A percentile compares a stretch with the other conserved stretches of the same genome.
These are phyloP conservation scores for Besnoitia besnoiti DNA, from an alignment of 169 alveolate genomes.

Conservation along the genomic window DNA sequence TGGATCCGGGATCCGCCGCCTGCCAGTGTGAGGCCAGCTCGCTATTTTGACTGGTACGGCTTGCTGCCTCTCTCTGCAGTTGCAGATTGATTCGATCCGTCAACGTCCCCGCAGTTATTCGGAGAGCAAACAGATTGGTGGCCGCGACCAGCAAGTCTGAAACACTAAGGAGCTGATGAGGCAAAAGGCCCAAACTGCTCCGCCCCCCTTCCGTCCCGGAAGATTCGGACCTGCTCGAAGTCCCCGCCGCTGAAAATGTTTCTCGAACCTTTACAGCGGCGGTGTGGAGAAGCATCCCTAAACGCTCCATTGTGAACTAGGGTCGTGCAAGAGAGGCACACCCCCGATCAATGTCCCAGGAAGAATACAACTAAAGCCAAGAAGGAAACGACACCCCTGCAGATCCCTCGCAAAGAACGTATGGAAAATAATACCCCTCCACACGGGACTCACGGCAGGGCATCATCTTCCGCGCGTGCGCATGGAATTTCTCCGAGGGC, in stretches of 20 bases:
- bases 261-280: background rate
- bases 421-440: too few relatives aligned
- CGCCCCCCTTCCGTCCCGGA: background rate
- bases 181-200: background rate
- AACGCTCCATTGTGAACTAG: too few relatives aligned
- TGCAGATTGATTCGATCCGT: background rate
- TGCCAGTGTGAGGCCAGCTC: background rate
- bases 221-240: background rate
- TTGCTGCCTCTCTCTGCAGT: background rate
- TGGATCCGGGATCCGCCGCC: background rate
- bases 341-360: too few relatives aligned
- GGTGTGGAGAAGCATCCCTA: too few relatives aligned
- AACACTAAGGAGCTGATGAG: conserved; percentile 14
- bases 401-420: too few relatives aligned
- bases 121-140: background rate
- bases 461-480: too few relatives aligned
- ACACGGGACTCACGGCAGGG: too few relatives aligned
- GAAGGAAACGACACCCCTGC: too few relatives aligned
- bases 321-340: too few relatives aligned
- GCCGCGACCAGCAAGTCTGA: conserved; percentile 9
- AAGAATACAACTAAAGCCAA: too few relatives aligned
- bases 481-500: too few relatives aligned
- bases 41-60: background rate
- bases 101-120: background rate
- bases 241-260: background rate